phyloP scores from a whole-genome alignment of 2,329 filamentous ascomycete species.

The Nigrospora sphaerica region DNA sequence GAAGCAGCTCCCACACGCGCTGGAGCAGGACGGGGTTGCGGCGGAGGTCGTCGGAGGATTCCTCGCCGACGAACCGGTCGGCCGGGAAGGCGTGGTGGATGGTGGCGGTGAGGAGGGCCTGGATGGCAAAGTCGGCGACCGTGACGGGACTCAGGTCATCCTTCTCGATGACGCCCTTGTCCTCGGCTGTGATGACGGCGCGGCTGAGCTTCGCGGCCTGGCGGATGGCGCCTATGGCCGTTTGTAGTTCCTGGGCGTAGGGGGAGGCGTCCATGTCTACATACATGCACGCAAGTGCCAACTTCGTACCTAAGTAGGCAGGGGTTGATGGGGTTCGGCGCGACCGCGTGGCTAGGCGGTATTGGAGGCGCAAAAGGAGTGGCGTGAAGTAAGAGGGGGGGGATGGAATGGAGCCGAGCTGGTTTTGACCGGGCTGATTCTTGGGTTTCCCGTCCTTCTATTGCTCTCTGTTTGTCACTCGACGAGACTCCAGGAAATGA shows the following conservation, averaged over 20 bases:
- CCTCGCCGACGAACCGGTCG: constrained; percentile 49
- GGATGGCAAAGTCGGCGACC: constrained; percentile 52
- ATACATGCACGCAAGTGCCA: background rate
- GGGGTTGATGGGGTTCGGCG: too few relatives aligned
- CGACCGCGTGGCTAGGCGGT: too few relatives aligned
- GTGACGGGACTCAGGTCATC: constrained; percentile 51
- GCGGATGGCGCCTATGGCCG: constrained; percentile 21
- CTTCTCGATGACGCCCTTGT: constrained; percentile 46
- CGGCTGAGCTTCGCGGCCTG: constrained; percentile 41
- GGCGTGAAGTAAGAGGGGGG: too few relatives aligned
- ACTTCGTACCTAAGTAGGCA: too few relatives aligned
- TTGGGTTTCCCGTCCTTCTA: too few relatives aligned
- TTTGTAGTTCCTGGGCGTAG: constrained; percentile 17
- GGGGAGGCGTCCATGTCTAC: constrained; percentile 12
- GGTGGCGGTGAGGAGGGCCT: constrained; percentile 45
- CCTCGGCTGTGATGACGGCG: constrained; percentile 35
- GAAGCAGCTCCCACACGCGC: constrained; percentile 40
- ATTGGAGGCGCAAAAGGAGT: too few relatives aligned
- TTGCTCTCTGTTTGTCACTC: too few relatives aligned
- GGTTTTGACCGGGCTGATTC: too few relatives aligned
- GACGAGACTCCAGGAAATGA: too few relatives aligned
- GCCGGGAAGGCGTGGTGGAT: constrained; percentile 42
- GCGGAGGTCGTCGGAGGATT: constrained; percentile 41
- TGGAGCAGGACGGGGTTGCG: constrained; percentile 32
- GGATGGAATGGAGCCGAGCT: too few relatives aligned